Evolutionary conservation across 805 yeast genomes (phyloP).

Genomic region (Saccharomycopsis selenospora): DNA sequence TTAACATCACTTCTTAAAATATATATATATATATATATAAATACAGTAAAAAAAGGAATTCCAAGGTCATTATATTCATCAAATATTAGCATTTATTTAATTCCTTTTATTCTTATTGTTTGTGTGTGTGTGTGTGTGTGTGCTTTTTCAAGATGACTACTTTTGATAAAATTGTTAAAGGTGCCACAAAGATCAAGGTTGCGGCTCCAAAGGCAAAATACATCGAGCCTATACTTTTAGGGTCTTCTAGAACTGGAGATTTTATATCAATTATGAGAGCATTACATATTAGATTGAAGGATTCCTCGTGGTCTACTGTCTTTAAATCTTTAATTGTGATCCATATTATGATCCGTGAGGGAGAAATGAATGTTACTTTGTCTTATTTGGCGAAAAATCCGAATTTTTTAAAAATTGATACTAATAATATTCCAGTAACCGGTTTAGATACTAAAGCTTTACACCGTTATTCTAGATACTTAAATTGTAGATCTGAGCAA

Average conservation of each 20-base stretch:
- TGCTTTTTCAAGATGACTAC: constrained; percentile 18
- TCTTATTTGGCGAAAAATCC: constrained; percentile 46
- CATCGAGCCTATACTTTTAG: constrained; percentile 78
- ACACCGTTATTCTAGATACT: constrained; percentile 63
- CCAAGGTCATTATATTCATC: too few relatives aligned
- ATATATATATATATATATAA: too few relatives aligned
- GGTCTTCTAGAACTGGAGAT: constrained; percentile 35
- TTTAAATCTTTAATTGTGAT: constrained; percentile 78
- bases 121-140: too few relatives aligned
- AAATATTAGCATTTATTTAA: too few relatives aligned
- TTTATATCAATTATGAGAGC: constrained; percentile 65
- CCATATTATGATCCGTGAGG: constrained; percentile 91
- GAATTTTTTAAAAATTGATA: constrained; percentile 43
- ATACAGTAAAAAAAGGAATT: too few relatives aligned
- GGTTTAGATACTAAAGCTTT: constrained; percentile 51
- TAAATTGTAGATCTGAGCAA: constrained; percentile 61
- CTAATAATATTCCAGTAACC: constrained; percentile 29
- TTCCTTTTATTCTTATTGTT: too few relatives aligned
- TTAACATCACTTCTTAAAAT: too few relatives aligned
- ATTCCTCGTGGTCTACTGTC: constrained; percentile 85
- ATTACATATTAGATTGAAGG: constrained; percentile 55
- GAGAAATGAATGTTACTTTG: constrained; percentile 70
- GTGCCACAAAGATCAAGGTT: constrained; percentile 70
- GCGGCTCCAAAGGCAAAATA: constrained; percentile 99
- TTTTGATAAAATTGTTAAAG: constrained; percentile 30